Evolutionary conservation across 1,139 yeast species (phyloP).

Genomic region (Sugiyamaella castrensis): DNA sequence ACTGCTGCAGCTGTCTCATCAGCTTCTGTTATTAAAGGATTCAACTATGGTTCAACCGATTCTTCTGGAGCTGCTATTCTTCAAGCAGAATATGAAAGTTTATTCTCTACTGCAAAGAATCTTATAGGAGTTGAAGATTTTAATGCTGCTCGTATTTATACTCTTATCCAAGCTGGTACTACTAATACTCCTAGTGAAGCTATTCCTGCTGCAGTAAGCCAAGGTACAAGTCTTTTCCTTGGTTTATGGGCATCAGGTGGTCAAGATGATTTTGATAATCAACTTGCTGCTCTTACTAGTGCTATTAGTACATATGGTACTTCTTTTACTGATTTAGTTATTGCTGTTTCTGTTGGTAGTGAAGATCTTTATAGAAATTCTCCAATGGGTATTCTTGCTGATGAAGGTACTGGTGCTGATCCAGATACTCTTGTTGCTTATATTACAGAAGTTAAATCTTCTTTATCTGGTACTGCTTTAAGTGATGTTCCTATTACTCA

Average conservation of each 20-base stretch:
- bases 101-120: conserved; percentile 23
- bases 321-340: conserved; percentile 39
- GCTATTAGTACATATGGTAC: conserved; percentile 28
- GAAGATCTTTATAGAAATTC: conserved; percentile 81
- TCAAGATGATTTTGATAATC: conserved; percentile 32
- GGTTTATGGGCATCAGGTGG: conserved; percentile 37
- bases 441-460: conserved; percentile 57
- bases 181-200: conserved; percentile 31
- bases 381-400: conserved; percentile 29
- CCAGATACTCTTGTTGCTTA: conserved; percentile 63
- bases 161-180: conserved; percentile 31
- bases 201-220: conserved; percentile 35
- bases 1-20: not conserved
- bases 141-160: conserved; percentile 27
- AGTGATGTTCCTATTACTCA: conserved; percentile 24
- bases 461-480: conserved; percentile 38
- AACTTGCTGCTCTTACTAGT: conserved; percentile 31
- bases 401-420: conserved; percentile 49
- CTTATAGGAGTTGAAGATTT: conserved; percentile 24
- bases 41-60: conserved; percentile 29
- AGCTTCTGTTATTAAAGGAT: conserved; percentile 19
- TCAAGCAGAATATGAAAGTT: conserved; percentile 30
- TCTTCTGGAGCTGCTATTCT: conserved; percentile 22
- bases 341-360: conserved; percentile 80
- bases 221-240: conserved; percentile 34